Evolutionary conservation across 768 basidiomycete genomes (phyloP).

Genomic region (Leccinum pellstonianum): DNA sequence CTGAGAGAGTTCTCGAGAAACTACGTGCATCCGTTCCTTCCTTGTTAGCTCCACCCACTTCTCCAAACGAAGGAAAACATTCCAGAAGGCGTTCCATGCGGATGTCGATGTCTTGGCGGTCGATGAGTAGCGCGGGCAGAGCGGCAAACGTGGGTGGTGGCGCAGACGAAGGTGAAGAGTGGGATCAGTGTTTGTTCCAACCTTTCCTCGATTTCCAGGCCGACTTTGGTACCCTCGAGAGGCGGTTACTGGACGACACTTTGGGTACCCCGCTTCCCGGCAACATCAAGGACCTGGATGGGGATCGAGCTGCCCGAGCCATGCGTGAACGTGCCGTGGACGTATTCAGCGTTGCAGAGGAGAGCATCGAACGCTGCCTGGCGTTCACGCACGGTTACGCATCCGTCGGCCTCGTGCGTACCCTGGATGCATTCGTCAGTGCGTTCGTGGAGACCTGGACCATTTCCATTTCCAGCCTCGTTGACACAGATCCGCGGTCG

Average conservation of each 20-base stretch:
- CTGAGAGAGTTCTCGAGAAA: slow-evolving; percentile 79
- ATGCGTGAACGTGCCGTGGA: slow-evolving; percentile 75
- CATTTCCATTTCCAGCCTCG: slow-evolving; percentile 45
- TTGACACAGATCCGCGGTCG: slow-evolving; percentile 29
- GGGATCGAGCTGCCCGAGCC: slow-evolving; percentile 53
- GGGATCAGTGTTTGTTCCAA: slow-evolving; percentile 92
- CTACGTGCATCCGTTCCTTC: slow-evolving; percentile 41
- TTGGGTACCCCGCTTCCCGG: slow-evolving; percentile 48
- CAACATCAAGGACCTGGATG: slow-evolving; percentile 22
- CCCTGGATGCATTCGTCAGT: slow-evolving; percentile 69
- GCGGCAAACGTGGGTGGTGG: slow-evolving; percentile 10
- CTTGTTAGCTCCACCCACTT: slow-evolving; percentile 21
- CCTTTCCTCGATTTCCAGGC: slow-evolving; percentile 91
- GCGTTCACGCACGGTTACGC: slow-evolving; percentile 91
- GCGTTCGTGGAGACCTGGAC: slow-evolving; percentile 70
- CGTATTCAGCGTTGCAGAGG: slow-evolving; percentile 76
- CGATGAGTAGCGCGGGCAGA: slow-evolving; percentile 31
- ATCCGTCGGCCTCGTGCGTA: slow-evolving; percentile 64
- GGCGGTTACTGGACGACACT: slow-evolving; percentile 59
- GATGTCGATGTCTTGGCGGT: slow-evolving; percentile 64
- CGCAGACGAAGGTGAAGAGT: slow-evolving; percentile 45
- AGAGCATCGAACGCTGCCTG: slow-evolving; percentile 70
- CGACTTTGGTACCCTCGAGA: slow-evolving; percentile 80
- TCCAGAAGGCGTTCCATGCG: slow-evolving; percentile 56
- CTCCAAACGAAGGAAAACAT: slow-evolving; percentile 30